A percentile compares a stretch with the other conserved stretches of the same genome.
These are phyloP conservation scores for Ascodesmis nigricans DNA, from an alignment of 495 filamentous ascomycete species.

Conservation along the genomic window DNA sequence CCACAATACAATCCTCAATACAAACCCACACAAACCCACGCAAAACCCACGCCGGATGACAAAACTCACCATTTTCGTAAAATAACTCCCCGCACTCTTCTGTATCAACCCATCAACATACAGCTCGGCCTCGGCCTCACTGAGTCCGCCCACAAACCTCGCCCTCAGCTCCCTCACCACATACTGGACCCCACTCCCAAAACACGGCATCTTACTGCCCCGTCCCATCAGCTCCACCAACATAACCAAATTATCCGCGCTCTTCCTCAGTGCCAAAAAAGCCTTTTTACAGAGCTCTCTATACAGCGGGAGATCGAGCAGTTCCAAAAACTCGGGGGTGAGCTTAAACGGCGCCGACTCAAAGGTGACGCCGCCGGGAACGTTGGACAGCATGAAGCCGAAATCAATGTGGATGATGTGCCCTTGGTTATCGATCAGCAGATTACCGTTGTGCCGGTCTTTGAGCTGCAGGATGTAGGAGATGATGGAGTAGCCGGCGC, in stretches of 20 bases:
- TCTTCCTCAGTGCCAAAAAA: slow-evolving; percentile 48
- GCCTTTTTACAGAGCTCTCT: slow-evolving; percentile 51
- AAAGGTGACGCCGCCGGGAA: slow-evolving; percentile 52
- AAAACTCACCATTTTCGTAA: slow-evolving; percentile 31
- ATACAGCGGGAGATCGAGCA: slow-evolving; percentile 45
- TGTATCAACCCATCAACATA: slow-evolving; percentile 50
- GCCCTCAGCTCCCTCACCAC: slow-evolving; percentile 39
- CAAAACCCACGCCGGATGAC: too few relatives aligned
- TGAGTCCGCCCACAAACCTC: slow-evolving; percentile 50
- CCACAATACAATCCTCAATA: slow-evolving; percentile 4
- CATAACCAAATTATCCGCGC: slow-evolving; percentile 49
- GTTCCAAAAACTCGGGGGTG: slow-evolving; percentile 55
- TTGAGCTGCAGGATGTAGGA: slow-evolving; percentile 57
- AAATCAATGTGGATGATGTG: slow-evolving; percentile 70
- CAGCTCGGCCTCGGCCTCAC: slow-evolving; percentile 46
- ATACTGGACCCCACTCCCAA: slow-evolving; percentile 37
- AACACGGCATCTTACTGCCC: slow-evolving; percentile 59
- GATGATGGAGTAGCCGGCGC: slow-evolving; percentile 56
- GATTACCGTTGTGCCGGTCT: slow-evolving; percentile 62
- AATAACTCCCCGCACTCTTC: slow-evolving; percentile 54
- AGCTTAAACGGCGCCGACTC: slow-evolving; percentile 63
- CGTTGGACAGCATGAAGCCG: slow-evolving; percentile 64
- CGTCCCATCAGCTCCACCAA: slow-evolving; percentile 55
- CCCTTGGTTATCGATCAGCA: slow-evolving; percentile 54
- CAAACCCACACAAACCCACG: not conserved